Percentiles rank a stretch among this genome's conserved stretches.
Conservation (phyloP, 306 rosid species). For the Abrus precatorius region DNA sequence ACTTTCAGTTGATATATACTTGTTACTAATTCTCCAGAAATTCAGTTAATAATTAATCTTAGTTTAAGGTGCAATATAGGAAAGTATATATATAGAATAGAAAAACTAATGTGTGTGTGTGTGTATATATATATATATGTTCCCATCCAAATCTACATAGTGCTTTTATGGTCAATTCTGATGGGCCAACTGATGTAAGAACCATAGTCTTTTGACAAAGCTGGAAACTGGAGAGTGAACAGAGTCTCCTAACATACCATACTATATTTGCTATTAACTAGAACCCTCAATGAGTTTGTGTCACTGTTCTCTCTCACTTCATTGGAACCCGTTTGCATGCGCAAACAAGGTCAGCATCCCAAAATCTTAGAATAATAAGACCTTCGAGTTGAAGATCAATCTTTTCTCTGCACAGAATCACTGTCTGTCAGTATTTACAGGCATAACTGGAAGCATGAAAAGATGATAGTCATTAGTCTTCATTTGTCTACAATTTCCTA, state of each 20-base stretch:
- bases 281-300: constrained; percentile 42
- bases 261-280: constrained; percentile 4
- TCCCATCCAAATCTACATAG: neutral
- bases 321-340: constrained; percentile 75
- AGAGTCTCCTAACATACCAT: constrained; percentile 34
- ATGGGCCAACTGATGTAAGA: neutral
- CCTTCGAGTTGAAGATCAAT: constrained; percentile 42
- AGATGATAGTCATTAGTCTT: constrained; percentile 43
- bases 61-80: constrained; percentile 40
- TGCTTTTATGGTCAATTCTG: neutral
- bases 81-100: neutral
- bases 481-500: constrained; percentile 51
- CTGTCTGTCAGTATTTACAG: constrained; percentile 46
- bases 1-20: neutral
- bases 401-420: constrained; percentile 46
- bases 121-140: neutral
- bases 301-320: constrained; percentile 53
- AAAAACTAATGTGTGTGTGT: neutral
- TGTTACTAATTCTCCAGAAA: neutral
- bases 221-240: constrained; percentile 40
- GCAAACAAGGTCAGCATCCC: constrained; percentile 64
- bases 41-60: neutral
- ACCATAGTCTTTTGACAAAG: constrained; percentile 34
- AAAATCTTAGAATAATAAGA: constrained; percentile 48
- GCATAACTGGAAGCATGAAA: constrained; percentile 52